phyloP scores from a whole-genome alignment of 2,329 filamentous ascomycete genomes.

The Calonectria crousiana region DNA sequence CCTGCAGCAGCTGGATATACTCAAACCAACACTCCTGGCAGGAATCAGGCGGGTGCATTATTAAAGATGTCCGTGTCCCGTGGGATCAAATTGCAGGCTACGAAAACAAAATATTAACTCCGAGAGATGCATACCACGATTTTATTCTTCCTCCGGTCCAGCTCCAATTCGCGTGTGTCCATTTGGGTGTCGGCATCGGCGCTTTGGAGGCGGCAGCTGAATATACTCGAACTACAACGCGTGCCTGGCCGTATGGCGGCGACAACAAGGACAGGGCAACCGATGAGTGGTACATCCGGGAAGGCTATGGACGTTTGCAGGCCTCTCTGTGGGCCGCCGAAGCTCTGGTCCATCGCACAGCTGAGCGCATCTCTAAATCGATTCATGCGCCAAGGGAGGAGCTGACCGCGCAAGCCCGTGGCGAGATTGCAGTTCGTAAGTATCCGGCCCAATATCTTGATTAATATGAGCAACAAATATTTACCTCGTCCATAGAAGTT shows the following conservation, averaged over 20 bases:
- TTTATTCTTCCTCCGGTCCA: neutral
- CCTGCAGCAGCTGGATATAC: too few species aligned
- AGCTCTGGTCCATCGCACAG: neutral
- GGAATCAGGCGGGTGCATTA: neutral
- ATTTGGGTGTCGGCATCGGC: neutral
- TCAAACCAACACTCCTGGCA: too few species aligned
- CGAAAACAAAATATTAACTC: neutral
- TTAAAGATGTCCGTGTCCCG: neutral
- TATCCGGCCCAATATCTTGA: too few species aligned
- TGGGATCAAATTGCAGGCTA: neutral
- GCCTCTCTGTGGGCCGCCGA: neutral
- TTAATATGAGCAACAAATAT: too few species aligned
- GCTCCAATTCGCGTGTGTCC: neutral
- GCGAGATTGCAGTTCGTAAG: too few species aligned
- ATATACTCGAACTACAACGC: neutral
- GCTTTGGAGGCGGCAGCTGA: neutral
- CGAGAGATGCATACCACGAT: neutral
- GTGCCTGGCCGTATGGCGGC: neutral
- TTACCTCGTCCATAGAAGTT: too few species aligned
- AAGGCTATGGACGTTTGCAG: neutral
- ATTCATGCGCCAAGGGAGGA: too few species aligned
- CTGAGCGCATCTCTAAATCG: too few species aligned
- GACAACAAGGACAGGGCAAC: neutral
- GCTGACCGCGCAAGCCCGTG: too few species aligned
- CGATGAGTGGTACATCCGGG: neutral